Base-by-base conservation (phyloP, 306 rosid species). In the Boehmeria nivea region DNA sequence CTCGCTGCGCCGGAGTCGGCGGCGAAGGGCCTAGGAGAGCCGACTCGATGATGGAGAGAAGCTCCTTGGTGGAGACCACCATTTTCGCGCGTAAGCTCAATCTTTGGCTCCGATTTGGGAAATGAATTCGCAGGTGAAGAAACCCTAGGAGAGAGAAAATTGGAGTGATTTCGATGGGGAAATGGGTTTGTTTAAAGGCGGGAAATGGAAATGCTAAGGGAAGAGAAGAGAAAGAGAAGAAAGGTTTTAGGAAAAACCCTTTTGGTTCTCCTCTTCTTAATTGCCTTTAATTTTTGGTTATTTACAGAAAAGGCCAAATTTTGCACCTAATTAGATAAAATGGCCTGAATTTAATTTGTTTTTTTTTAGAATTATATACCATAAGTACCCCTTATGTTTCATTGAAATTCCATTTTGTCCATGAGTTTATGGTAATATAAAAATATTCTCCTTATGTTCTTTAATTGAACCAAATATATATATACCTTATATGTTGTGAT, bases 51-150 rank as follows among this genome's bases (percentile, higher is more conserved):
- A 73, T 70, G 48, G 77, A 40, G 44, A 90, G 83, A 15, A 78
- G 89, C 57, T 87, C 87, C 89, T 86, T 90, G 45, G 97, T 78
- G 50, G 86, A 67, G 25, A 75, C 72, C 97, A 83, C 45, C 45
- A 40, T 40, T 40, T 10, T n/a, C 17, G 16, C n/a, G n/a, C n/a
- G n/a, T n/a, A n/a, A n/a, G n/a, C n/a, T n/a, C n/a, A n/a, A n/a
- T n/a, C n/a, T n/a, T n/a, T 81, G 53, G 77, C 33, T 40, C 22
- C 36, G 17, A 28, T 51, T 25, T 14, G 16, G 23, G n/a, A n/a
- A n/a, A n/a, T n/a, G n/a, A n/a, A n/a, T n/a, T 51, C 59, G 57
- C 69, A 62, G 17, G 6, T 37, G 46, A 24, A 24, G 68, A 61
- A 68, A 53, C 64, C 76, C 79, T 69, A 69, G 51, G 48, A 51